phyloP scores from a whole-genome alignment of 2,329 filamentous ascomycete species.

The Neophaeococcomyces mojaviensis region DNA sequence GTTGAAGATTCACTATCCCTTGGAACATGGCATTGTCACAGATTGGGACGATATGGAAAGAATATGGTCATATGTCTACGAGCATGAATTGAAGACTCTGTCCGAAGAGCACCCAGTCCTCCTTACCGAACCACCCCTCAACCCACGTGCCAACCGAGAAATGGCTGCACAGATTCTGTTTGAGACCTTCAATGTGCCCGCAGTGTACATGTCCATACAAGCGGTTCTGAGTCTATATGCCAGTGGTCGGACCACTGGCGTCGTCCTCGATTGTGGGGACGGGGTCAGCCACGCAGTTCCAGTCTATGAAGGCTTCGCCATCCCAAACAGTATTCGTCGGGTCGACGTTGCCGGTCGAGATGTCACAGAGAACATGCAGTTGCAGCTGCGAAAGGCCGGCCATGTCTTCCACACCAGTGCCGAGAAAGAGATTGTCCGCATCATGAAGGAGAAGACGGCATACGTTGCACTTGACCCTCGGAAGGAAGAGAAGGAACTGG shows the following conservation, averaged over 20 bases:
- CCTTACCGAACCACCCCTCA: conserved; percentile 89
- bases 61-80: conserved; percentile 98
- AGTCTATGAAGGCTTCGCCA: conserved; percentile 95
- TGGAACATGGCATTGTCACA: conserved; percentile 97
- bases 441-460: conserved; percentile 91
- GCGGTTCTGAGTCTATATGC: conserved; percentile 94
- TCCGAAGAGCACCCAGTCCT: conserved; percentile 98
- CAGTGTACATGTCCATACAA: conserved; percentile 93
- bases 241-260: conserved; percentile 88
- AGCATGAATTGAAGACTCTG: conserved; percentile 88
- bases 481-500: conserved; percentile 95
- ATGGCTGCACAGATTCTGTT: conserved; percentile 96
- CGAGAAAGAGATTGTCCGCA: conserved; percentile 96
- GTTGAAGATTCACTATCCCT: conserved; percentile 88
- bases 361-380: conserved; percentile 91
- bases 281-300: conserved; percentile 96
- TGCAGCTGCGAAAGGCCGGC: conserved; percentile 80
- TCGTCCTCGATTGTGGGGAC: conserved; percentile 90
- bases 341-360: conserved; percentile 96
- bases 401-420: conserved; percentile 96
- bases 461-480: conserved; percentile 87
- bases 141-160: conserved; percentile 91
- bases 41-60: conserved; percentile 99
- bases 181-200: conserved; percentile 97
- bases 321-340: conserved; percentile 86